Evolutionary conservation across 805 yeast genomes (phyloP).

Genomic region (Wickerhamomyces queroliae): DNA sequence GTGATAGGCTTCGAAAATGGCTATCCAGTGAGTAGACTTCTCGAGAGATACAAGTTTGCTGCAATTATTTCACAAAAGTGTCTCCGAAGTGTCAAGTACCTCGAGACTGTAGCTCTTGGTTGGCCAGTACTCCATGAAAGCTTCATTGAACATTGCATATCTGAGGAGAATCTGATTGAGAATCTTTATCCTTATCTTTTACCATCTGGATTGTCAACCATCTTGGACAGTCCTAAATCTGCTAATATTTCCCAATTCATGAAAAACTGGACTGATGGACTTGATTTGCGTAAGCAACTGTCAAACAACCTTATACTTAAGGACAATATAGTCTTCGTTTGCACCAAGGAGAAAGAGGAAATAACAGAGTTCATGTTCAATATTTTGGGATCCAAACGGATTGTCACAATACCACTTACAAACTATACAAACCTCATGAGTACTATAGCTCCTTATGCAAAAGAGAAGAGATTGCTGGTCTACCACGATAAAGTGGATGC

Average conservation of each 20-base stretch:
- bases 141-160: slow-evolving; percentile 48
- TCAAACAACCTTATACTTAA: slow-evolving; percentile 27
- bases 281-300: slow-evolving; percentile 34
- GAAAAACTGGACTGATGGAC: slow-evolving; percentile 27
- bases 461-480: slow-evolving; percentile 13
- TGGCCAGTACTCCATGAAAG: slow-evolving; percentile 75
- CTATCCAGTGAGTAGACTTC: slow-evolving; percentile 5
- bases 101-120: slow-evolving; percentile 72
- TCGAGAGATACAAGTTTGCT: slow-evolving; percentile 40
- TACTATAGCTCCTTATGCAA: background rate
- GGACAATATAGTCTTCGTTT: slow-evolving; percentile 14
- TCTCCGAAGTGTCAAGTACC: slow-evolving; percentile 65
- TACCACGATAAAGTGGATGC: slow-evolving; percentile 3
- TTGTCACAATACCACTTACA: background rate
- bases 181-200: slow-evolving; percentile 52
- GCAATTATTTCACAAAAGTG: slow-evolving; percentile 51
- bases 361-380: slow-evolving; percentile 36
- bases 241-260: slow-evolving; percentile 41
- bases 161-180: slow-evolving; percentile 20
- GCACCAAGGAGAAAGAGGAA: slow-evolving; percentile 16
- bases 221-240: slow-evolving; percentile 39
- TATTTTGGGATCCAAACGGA: slow-evolving; percentile 36
- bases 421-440: slow-evolving; percentile 3
- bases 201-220: slow-evolving; percentile 65
- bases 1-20: slow-evolving; percentile 15